Base-by-base conservation (phyloP, 352 stramenopile genomes). In the Phytophthora macrochlamydospora region DNA sequence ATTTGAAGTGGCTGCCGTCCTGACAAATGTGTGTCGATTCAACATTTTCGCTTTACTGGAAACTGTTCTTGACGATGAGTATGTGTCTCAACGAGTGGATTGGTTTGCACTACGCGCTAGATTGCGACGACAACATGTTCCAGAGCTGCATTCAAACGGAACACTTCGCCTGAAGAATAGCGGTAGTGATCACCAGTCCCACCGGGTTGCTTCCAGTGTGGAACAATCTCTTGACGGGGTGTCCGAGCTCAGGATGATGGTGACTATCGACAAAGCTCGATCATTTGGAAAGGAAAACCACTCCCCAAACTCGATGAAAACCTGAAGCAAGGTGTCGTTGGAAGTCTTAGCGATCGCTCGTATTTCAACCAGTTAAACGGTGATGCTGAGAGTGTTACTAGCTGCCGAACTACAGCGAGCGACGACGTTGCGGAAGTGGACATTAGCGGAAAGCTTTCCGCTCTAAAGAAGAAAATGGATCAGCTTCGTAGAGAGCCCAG, bases 391-490 rank as follows among this genome's bases (percentile, higher is more conserved):
- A 44, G 50, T 18, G 7, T 2, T 33, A 30, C 28, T 14, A 65
- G 49, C 18, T 61, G 33, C n/a, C 38, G 46, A 31, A 55, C 49
- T 53, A 50, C 35, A 18, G 55, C 4, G 28, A 60, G 56, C 18
- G 61, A 60, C 18, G 52, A 61, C 3, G 30, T 11, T 18, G 45
- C 52, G 48, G 57, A 51, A 3, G 69, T 83, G 9, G 66, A 85
- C 3, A 76, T 87, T 12, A 57, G 71, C 2, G 75, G 81, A 4
- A 92, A 91, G 32, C 57, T 94, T 18, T 61, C 71, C 45, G 64
- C 75, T 2, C 68, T 94, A 29, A 92, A 89, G 67, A 73, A 75
- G 46, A 93, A 91, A 69, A 73, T 81, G 2, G 74, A 69, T 33
- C 62, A 85, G 14, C 48, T 90, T 14, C 74, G 76, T 4, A 81